These are phyloP conservation scores for Chrysosporium keratinophilum DNA, from an alignment of 2,329 filamentous ascomycete genomes.

Conservation along the genomic window DNA sequence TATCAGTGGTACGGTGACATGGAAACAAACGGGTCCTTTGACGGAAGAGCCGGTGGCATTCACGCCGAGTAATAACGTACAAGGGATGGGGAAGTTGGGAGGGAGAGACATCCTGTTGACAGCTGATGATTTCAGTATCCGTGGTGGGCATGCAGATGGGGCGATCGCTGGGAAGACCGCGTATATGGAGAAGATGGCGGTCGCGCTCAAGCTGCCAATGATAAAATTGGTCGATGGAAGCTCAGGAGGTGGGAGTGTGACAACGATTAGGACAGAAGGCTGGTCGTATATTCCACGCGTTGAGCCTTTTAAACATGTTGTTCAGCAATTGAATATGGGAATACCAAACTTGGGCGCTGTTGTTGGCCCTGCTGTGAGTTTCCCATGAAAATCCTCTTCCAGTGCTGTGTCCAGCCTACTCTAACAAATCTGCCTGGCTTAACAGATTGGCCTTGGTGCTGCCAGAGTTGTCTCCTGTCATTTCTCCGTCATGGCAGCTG, in stretches of 20 bases:
- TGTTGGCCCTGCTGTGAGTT: constrained; percentile 46
- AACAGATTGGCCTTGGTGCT: constrained; percentile 50
- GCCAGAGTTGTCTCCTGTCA: constrained; percentile 53
- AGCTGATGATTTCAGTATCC: constrained; percentile 53
- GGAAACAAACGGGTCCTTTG: constrained; percentile 38
- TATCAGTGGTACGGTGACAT: constrained; percentile 49
- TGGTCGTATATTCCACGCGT: constrained; percentile 53
- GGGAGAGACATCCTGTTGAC: constrained; percentile 50
- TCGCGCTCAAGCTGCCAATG: constrained; percentile 49
- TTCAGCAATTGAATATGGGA: constrained; percentile 50
- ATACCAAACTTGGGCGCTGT: constrained; percentile 57
- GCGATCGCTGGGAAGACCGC: constrained; percentile 48
- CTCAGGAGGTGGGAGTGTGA: constrained; percentile 53
- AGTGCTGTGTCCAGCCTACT: not conserved
- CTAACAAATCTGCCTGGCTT: not conserved
- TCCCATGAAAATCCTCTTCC: not conserved
- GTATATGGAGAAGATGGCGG: constrained; percentile 52
- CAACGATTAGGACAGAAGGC: constrained; percentile 46
- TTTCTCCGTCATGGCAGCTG: constrained; percentile 56
- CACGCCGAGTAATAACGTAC: constrained; percentile 53
- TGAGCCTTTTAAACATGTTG: constrained; percentile 43
- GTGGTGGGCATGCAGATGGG: constrained; percentile 55
- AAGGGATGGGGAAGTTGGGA: constrained; percentile 46
- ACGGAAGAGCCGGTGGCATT: constrained; percentile 40
- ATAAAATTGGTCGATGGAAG: constrained; percentile 56